phyloP scores from a whole-genome alignment of 202 grass and related monocot species.

The Tripidium arundinaceum region DNA sequence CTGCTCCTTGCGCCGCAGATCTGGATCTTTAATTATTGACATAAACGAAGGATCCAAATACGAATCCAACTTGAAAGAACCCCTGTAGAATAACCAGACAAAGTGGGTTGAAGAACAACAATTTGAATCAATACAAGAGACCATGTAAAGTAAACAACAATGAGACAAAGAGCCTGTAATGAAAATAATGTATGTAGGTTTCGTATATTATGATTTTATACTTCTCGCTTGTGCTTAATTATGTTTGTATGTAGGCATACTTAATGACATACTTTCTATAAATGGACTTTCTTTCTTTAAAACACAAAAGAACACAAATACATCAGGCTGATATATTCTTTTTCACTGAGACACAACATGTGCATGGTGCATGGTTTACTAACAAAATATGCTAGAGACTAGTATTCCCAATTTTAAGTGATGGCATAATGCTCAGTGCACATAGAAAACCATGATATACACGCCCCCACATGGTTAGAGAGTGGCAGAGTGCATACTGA shows the following conservation, averaged over 20 bases:
- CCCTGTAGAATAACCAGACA: conserved; percentile 40
- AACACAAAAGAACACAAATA: background rate
- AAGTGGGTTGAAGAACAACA: conserved; percentile 3
- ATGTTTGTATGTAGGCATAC: background rate
- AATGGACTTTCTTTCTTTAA: background rate
- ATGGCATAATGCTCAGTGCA: background rate
- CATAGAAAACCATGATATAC: background rate
- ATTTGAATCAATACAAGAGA: conserved; percentile 1
- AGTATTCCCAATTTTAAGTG: background rate
- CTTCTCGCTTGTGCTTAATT: too few relatives aligned
- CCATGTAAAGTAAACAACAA: background rate
- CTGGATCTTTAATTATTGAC: conserved; percentile 94
- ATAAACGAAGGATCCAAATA: conserved; percentile 88
- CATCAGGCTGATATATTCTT: background rate
- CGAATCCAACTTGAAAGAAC: conserved; percentile 76
- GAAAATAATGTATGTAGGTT: conserved; percentile 84
- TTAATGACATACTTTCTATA: background rate
- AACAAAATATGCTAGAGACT: background rate
- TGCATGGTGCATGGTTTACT: background rate
- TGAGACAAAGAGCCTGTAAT: background rate
- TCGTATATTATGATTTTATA: too few relatives aligned
- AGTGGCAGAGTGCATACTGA: background rate
- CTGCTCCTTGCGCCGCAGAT: conserved; percentile 67
- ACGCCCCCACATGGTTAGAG: background rate
- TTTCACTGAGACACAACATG: background rate